Base-by-base conservation (phyloP, 306 rosid species). In the Acacia crassicarpa region DNA sequence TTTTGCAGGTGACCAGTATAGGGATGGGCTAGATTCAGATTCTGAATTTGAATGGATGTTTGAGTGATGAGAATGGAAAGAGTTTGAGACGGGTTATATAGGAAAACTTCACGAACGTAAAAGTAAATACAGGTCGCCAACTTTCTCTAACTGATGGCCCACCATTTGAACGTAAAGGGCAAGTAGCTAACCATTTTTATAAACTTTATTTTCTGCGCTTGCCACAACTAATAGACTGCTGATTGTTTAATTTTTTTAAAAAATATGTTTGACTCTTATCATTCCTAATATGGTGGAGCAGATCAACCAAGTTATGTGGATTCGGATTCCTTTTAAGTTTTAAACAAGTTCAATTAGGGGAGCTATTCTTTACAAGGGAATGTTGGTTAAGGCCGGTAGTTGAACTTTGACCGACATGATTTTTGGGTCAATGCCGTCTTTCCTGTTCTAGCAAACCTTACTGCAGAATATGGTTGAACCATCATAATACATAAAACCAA, bases 301-400 rank as follows among this genome's bases (percentile, higher is more conserved):
- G 41, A 63, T 30, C 38, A 25, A 13, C 68, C 20, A 61, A 25
- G 68, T 25, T 25, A 4, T 5, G 38, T 27, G 6, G 38, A 62
- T 27, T 27, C 20, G 6, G 38, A 62, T 27, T 27, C 40, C 63
- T n/a, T 53, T 53, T 17, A 17, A 19, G 9, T 53, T 8, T 8
- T 20, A 1, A 53, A 53, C 11, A 53, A 2, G 5, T 17, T 19
- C 3, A 53, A 53, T 53, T 2, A n/a, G 62, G 62, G 5, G 9
- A 9, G 25, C 35, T 25, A 27, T 62, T 62, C 38, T 13, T 62
- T 23, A 25, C 40, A 17, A 7, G 25, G 71, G 8, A 66, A 16
- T 66, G 20, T 66, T 65, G 65, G 92, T 75, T 83, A 77, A 56
- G 61, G n/a, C n/a, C n/a, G n/a, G 93, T 90, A 63, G 97, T 87